phyloP scores from a whole-genome alignment of 768 basidiomycete species.

The Termitomyces sp. region DNA sequence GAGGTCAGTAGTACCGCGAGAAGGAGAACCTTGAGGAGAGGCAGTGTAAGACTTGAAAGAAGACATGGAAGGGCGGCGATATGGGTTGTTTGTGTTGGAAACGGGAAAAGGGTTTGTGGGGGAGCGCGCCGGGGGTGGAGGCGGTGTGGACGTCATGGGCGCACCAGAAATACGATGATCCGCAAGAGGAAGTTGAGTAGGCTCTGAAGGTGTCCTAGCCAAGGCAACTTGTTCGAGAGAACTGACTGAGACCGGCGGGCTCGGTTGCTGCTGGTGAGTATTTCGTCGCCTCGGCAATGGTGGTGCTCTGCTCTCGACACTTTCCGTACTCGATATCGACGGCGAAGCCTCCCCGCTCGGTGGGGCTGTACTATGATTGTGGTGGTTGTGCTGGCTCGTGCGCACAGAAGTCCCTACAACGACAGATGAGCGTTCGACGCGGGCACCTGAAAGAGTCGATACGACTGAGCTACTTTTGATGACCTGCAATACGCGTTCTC shows the following conservation, averaged over 20 bases:
- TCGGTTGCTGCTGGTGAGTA: conserved; percentile 27
- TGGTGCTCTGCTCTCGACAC: conserved; percentile 13
- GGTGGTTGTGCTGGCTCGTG: conserved; percentile 21
- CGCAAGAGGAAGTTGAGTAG: neutral
- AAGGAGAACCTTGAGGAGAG: conserved; percentile 32
- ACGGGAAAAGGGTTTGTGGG: conserved; percentile 11
- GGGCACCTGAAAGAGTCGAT: conserved; percentile 29
- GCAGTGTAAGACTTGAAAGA: conserved; percentile 13
- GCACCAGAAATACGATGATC: neutral
- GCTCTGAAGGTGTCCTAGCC: conserved; percentile 22
- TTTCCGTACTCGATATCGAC: conserved; percentile 10
- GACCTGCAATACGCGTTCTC: conserved; percentile 68
- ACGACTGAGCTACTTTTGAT: conserved; percentile 57
- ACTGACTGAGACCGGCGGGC: conserved; percentile 40
- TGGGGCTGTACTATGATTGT: neutral
- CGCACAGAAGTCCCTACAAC: conserved; percentile 33
- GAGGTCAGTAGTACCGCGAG: conserved; percentile 24
- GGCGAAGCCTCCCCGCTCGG: neutral
- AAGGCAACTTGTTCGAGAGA: conserved; percentile 49
- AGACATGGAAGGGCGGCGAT: conserved; percentile 6
- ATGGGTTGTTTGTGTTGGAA: conserved; percentile 12
- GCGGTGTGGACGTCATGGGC: conserved; percentile 1
- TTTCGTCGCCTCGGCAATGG: conserved; percentile 33
- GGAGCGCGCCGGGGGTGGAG: conserved; percentile 6
- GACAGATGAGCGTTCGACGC: conserved; percentile 32